Conservation (phyloP, 306 rosid genomes). For the Fragaria vesca region DNA sequence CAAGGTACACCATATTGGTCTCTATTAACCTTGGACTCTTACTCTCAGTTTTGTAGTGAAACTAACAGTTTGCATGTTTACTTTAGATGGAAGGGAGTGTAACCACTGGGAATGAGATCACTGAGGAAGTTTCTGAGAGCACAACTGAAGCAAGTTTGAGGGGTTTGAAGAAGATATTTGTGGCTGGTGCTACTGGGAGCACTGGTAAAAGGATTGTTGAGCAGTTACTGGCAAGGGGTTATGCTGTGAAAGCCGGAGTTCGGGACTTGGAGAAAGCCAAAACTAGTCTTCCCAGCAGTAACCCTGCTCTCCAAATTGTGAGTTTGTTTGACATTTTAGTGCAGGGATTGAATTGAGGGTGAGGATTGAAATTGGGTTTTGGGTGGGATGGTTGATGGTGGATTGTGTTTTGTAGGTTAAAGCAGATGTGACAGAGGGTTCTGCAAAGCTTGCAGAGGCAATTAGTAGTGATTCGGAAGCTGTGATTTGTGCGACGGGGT, state of each 20-base stretch:
- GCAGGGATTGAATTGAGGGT: not conserved
- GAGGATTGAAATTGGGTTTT: conserved; percentile 12
- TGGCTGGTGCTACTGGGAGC: conserved; percentile 93
- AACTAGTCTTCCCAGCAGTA: conserved; percentile 43
- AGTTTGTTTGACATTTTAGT: conserved; percentile 27
- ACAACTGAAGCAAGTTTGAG: conserved; percentile 26
- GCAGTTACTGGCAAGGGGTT: conserved; percentile 85
- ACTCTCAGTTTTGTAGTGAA: not conserved
- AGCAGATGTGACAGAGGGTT: conserved; percentile 92
- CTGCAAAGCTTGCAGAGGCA: conserved; percentile 77
- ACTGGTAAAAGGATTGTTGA: conserved; percentile 87
- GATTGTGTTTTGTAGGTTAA: conserved; percentile 55
- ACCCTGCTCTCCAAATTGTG: conserved; percentile 81
- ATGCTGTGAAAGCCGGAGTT: conserved; percentile 85
- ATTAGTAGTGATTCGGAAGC: conserved; percentile 85
- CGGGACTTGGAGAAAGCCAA: conserved; percentile 79
- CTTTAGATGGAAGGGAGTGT: conserved; percentile 72
- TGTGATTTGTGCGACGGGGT: conserved; percentile 89
- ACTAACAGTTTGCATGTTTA: not conserved
- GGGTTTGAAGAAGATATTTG: conserved; percentile 69
- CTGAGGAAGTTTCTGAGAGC: conserved; percentile 38
- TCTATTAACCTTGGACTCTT: not conserved
- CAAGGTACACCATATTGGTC: conserved; percentile 30
- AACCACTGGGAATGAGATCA: conserved; percentile 56
- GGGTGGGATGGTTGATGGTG: conserved; percentile 4